phyloP scores from a whole-genome alignment of 2,329 filamentous ascomycete genomes.

The Alternaria sp. region DNA sequence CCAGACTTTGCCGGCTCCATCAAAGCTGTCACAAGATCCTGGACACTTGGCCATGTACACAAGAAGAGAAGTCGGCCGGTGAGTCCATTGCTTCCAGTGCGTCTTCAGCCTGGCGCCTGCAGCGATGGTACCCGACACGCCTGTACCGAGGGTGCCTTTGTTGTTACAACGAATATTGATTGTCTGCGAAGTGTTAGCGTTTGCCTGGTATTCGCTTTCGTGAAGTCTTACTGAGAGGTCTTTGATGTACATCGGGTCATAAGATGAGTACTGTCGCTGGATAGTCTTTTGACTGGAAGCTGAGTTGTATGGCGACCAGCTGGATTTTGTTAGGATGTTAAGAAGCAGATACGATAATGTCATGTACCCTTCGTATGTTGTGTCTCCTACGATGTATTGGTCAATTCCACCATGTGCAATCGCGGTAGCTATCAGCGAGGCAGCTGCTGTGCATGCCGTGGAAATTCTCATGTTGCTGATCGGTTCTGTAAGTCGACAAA shows the following conservation, averaged over 20 bases:
- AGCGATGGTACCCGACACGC: conserved; percentile 55
- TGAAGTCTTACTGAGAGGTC: conserved; percentile 37
- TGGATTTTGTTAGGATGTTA: conserved; percentile 10
- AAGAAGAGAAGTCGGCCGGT: conserved; percentile 64
- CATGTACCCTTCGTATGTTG: conserved; percentile 37
- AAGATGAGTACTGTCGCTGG: conserved; percentile 42
- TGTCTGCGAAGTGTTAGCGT: conserved; percentile 24
- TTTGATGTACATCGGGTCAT: conserved; percentile 38
- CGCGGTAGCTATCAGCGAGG: conserved; percentile 33
- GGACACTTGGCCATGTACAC: conserved; percentile 63
- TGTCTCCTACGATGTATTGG: conserved; percentile 36
- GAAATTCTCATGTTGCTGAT: conserved; percentile 36
- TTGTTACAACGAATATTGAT: conserved; percentile 48
- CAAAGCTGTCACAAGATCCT: conserved; percentile 57
- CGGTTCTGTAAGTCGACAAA: background rate
- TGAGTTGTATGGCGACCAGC: conserved; percentile 44
- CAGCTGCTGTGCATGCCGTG: conserved; percentile 25
- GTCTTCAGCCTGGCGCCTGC: conserved; percentile 61
- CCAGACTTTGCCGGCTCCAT: conserved; percentile 62
- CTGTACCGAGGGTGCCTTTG: conserved; percentile 37
- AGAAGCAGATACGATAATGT: background rate
- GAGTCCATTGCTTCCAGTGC: conserved; percentile 65
- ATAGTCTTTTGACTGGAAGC: conserved; percentile 38
- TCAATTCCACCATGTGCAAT: conserved; percentile 44
- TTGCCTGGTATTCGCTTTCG: background rate